Evolutionary conservation across 2,329 filamentous ascomycete species (phyloP), one percentile per base, ranked within the genome.

Genomic region (Thelonectria blattea): DNA sequence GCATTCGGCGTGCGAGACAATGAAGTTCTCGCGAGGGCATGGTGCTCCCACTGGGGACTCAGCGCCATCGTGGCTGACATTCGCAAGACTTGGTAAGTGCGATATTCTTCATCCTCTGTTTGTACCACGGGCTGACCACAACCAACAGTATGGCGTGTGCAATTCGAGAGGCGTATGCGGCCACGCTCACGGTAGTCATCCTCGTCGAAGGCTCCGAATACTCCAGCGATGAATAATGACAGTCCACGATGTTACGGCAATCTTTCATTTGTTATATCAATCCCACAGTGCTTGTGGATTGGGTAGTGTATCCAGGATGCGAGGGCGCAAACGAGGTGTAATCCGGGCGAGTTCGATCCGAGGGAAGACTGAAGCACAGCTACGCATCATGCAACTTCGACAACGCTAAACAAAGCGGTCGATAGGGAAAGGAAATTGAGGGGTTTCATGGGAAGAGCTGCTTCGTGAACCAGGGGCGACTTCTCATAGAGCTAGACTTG

Each of bases 1-100:
- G 88, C 89, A 0, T 88, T 91, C 72, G 90, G 90, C 1, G 88
- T 90, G 20, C 80, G 80, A 50, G 90, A 92, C 73, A 92, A 92
- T 66, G 90, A 92, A 74, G 90, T 92, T 4, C 82, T 93, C 68
- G 90, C 88, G 1, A 80, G 90, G 63, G 89, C 90, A 7, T 93
- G 90, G 90, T 92, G 90, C 72, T 85, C 88, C 56, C 88, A 91
- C 68, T 91, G 89, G 85, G 90, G 90, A 2, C 75, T 91, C 68
- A 88, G 84, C 70, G 90, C 90, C 1, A 78, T 93, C 17, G 84
- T 92, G 59, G 89, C 89, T 9, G 88, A 92, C 73, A 73, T 91
- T 53, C 79, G 83, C 60, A 85, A 83, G 76, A 92, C 90, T 15
- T 92, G 85, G 85, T 87, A 69, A 74, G 84, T 79, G 49, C 18